These are phyloP conservation scores for Viridothelium virens DNA, from an alignment of 495 filamentous ascomycete species.

Conservation along the genomic window DNA sequence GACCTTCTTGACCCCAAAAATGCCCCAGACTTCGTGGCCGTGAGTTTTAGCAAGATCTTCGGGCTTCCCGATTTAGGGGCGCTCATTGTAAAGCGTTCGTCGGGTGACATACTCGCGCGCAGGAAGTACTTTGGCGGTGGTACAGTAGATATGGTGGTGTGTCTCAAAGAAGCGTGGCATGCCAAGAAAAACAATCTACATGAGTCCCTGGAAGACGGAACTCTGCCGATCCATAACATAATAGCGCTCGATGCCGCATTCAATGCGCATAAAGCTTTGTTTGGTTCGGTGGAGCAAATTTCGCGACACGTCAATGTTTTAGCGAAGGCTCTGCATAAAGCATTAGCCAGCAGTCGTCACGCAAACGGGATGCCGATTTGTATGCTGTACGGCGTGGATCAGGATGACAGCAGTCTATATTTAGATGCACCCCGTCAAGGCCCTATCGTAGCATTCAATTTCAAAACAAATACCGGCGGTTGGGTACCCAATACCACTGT, in stretches of 20 bases:
- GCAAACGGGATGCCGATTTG: conserved; percentile 60
- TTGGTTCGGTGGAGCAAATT: conserved; percentile 59
- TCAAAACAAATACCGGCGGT: conserved; percentile 54
- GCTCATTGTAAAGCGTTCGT: conserved; percentile 56
- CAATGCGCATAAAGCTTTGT: conserved; percentile 58
- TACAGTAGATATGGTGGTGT: conserved; percentile 62
- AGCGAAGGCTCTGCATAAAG: conserved; percentile 49
- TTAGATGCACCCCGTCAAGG: conserved; percentile 50
- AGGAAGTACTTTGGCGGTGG: conserved; percentile 72
- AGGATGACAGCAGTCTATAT: conserved; percentile 27
- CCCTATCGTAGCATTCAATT: conserved; percentile 77
- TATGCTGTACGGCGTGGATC: conserved; percentile 48
- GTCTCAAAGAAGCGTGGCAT: conserved; percentile 55
- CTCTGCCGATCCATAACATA: conserved; percentile 80
- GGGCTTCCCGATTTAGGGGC: conserved; percentile 72
- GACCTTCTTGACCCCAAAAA: conserved; percentile 50
- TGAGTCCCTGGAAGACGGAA: conserved; percentile 81
- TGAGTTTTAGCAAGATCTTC: conserved; percentile 79
- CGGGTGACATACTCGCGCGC: conserved; percentile 53
- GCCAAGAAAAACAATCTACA: conserved; percentile 44
- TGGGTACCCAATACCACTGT: conserved; percentile 79
- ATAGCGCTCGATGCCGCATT: conserved; percentile 70
- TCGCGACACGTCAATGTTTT: conserved; percentile 68
- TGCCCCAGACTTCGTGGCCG: conserved; percentile 63
- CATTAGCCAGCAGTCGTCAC: conserved; percentile 55